These are phyloP conservation scores for Fraxinus americana DNA, from an alignment of 257 asterid species.

Conservation along the genomic window DNA sequence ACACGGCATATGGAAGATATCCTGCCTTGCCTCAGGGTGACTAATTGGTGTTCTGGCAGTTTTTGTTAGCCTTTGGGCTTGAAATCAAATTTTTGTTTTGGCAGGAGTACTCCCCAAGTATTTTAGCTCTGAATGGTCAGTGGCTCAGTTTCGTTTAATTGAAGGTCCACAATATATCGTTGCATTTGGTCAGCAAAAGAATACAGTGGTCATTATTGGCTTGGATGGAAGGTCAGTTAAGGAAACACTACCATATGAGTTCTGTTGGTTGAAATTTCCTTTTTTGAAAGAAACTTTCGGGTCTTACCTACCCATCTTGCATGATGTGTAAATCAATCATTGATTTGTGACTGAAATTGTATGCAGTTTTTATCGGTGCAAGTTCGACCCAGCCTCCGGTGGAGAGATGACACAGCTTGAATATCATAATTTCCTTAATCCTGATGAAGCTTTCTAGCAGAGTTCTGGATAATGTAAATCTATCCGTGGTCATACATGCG, in stretches of 20 bases:
- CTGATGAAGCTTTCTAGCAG: conserved; percentile 60
- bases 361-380: conserved; percentile 82
- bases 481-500: neutral
- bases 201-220: conserved; percentile 86
- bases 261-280: neutral
- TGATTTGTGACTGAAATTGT: conserved; percentile 7
- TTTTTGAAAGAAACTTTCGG: neutral
- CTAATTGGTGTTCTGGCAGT: neutral
- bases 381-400: conserved; percentile 69
- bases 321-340: neutral
- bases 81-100: conserved; percentile 7
- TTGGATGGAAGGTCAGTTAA: conserved; percentile 85
- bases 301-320: neutral
- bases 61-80: conserved; percentile 15
- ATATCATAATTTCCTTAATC: conserved; percentile 76
- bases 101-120: conserved; percentile 94
- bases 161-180: conserved; percentile 81
- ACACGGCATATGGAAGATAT: neutral
- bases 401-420: conserved; percentile 93
- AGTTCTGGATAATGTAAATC: neutral
- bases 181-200: conserved; percentile 92
- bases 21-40: neutral
- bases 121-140: conserved; percentile 99
- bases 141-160: conserved; percentile 87
- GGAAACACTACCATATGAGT: neutral